Percentiles rank a stretch among this genome's conserved stretches.
Evolutionary conservation across 805 yeast species (phyloP).

Genomic region (Zygosaccharomyces siamensis): DNA sequence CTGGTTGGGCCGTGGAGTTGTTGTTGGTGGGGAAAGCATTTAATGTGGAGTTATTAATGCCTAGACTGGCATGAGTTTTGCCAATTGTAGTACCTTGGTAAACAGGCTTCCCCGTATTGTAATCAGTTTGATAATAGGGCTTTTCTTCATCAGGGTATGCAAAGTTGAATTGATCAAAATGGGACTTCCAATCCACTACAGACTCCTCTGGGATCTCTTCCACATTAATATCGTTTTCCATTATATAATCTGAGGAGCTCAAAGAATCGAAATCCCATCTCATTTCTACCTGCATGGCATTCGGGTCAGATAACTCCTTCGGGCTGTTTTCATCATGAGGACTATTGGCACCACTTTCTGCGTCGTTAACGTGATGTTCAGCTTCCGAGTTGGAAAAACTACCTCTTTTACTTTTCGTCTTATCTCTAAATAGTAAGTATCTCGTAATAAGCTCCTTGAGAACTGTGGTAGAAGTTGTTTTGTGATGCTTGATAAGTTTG

Average conservation of each 20-base stretch:
- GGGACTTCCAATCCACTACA: conserved; percentile 24
- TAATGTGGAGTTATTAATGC: conserved; percentile 28
- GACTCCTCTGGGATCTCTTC: conserved; percentile 34
- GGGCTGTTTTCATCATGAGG: conserved; percentile 3
- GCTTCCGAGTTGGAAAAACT: conserved; percentile 40
- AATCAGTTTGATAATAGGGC: conserved; percentile 25
- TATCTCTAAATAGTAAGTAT: conserved; percentile 73
- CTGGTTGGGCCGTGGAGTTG: conserved; percentile 18
- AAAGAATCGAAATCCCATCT: conserved; percentile 90
- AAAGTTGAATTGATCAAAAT: conserved; percentile 26
- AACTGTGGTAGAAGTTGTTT: conserved; percentile 51
- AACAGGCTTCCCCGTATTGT: conserved; percentile 15
- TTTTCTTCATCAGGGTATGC: conserved; percentile 35
- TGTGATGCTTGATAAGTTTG: conserved; percentile 62
- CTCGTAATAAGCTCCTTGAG: conserved; percentile 72
- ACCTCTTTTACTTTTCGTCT: conserved; percentile 48
- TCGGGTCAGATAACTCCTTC: conserved; percentile 7
- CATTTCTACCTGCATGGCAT: conserved; percentile 41
- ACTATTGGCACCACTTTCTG: not conserved
- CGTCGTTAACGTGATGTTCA: conserved; percentile 27
- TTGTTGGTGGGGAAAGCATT: conserved; percentile 25
- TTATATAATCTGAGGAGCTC: conserved; percentile 65
- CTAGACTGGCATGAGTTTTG: conserved; percentile 22
- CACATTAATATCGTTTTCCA: conserved; percentile 60
- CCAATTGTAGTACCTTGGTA: conserved; percentile 33